Evolutionary conservation across 108 stramenopile genomes (phyloP), one percentile per base, ranked within the genome.

Genomic region (Poteriospumella lacustris): DNA sequence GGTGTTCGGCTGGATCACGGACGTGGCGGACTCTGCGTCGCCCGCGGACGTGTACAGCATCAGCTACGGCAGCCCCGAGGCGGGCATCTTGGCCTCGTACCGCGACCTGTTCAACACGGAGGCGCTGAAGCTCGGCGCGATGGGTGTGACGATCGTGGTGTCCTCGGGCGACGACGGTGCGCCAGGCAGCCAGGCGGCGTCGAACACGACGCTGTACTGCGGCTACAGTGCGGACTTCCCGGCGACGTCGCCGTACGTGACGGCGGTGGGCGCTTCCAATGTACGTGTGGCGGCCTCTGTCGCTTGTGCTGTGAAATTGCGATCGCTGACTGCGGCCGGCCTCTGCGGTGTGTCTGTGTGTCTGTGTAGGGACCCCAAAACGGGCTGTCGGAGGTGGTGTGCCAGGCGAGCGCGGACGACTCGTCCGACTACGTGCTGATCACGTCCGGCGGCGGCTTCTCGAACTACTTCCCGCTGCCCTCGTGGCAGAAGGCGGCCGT

Each of bases 141-240:
- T 28, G 0, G 82, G 82, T 2, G 73, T 79, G 15, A 33, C 78
- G 0, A 0, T 83, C 19, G 28, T 83, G 28, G 69, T 68, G 29
- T 60, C 82, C 34, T 33, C 59, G 2, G 82, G 82, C 34, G 82
- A 83, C 59, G 82, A 78, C n/a, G 33, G 69, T 0, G 77, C 36
- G 19, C 47, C 5, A 2, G 31, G 68, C 42, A 24, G 1, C 3
- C 33, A 68, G 2, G 36, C 44, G 28, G 43, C 43, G 59, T 28
- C 41, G 2, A 2, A 19, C 36, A 44, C 31, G 12, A 70, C 0
- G 67, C 15, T 19, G 52, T n/a, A n/a, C n/a, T 56, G 52, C 24
- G 52, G 52, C 24, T 68, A 52, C 58, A 44, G 31, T 42, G 43
- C 81, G 0, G 5, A 3, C 34, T 83, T 70, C 39, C 82, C 82